Evolutionary conservation across 257 asterid species (phyloP), one percentile per base, ranked within the genome.

Genomic region (Mitragyna speciosa): DNA sequence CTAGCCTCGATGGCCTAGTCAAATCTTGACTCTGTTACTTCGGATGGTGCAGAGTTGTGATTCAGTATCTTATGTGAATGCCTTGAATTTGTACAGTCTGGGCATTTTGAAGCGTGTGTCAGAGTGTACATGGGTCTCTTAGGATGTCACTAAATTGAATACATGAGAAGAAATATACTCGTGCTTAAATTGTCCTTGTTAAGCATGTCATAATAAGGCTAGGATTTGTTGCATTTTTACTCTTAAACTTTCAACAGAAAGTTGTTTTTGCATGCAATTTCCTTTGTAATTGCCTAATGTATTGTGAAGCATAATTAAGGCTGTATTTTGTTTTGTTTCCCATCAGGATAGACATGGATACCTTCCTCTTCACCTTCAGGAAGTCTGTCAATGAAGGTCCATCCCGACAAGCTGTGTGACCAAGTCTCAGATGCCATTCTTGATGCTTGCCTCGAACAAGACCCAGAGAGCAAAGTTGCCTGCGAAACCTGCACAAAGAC

Each of bases 381-480:
- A 97, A 93, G 82, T 93, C 98, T 0, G 98, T 93, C 76, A 93
- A 91, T 30, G 98, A 93, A 85, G 98, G 98, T n/a, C 36, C 98
- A 93, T 88, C 97, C 97, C 0, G 98, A 93, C 91, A 93, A 93
- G 93, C 95, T 93, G 64, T 93, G 98, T 78, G 98, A 93, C 84
- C 98, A 93, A 83, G 97, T 93, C 78, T 93, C 98, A 5, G 98
- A 93, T 75, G 98, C 98, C 79, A 93, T 93, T 80, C 98, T 93
- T 33, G 98, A 93, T 83, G 98, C 98, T 76, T 93, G 98, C 79
- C 86, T 93, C 7, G 98, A 87, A 45, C 97, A 93, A 81, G 98
- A 93, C 76, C 94, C 94, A 1, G 97, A 91, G 76, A 93, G 98
- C 91, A 93, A 93, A 84, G 97, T 93, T 4, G 98, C 98, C 7